A percentile compares a stretch with the other conserved stretches of the same genome.
phyloP scores from a whole-genome alignment of 306 rosid genomes.

The Sphenostylis stenocarpa region DNA sequence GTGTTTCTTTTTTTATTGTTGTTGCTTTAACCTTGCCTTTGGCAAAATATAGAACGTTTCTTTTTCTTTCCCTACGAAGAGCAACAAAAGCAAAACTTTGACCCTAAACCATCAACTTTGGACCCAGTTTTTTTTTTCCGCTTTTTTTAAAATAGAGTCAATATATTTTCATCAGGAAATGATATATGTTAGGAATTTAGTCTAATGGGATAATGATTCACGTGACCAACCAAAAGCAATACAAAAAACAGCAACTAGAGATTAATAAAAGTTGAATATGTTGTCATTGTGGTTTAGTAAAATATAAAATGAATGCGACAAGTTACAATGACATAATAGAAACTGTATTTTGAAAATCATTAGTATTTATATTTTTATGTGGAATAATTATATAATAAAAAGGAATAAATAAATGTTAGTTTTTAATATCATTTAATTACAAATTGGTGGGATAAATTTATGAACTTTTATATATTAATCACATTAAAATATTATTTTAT shows the following conservation, averaged over 20 bases:
- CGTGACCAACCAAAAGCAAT: neutral
- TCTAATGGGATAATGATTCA: neutral
- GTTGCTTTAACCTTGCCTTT: neutral
- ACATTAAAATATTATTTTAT: too few species aligned
- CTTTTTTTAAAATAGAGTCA: neutral
- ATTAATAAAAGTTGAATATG: neutral
- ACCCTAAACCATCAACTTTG: neutral
- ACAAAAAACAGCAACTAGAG: neutral
- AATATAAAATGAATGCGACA: neutral
- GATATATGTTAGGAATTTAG: neutral
- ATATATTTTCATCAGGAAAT: neutral
- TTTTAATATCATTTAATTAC: too few species aligned
- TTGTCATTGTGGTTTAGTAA: neutral
- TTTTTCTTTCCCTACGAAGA: neutral
- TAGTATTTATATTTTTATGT: too few species aligned
- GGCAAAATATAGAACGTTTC: neutral
- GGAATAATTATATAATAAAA: too few species aligned
- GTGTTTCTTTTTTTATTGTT: neutral
- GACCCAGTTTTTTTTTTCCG: neutral
- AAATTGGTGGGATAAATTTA: too few species aligned
- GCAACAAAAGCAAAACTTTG: slow-evolving; percentile 14
- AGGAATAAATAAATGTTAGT: too few species aligned
- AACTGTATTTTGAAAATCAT: too few species aligned
- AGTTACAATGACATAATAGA: neutral
- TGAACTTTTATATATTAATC: too few species aligned